Percentiles rank a stretch among this genome's conserved stretches.
These are phyloP conservation scores for Hymenoscyphus fructigenus DNA, from an alignment of 2,329 filamentous ascomycete species.

Conservation along the genomic window DNA sequence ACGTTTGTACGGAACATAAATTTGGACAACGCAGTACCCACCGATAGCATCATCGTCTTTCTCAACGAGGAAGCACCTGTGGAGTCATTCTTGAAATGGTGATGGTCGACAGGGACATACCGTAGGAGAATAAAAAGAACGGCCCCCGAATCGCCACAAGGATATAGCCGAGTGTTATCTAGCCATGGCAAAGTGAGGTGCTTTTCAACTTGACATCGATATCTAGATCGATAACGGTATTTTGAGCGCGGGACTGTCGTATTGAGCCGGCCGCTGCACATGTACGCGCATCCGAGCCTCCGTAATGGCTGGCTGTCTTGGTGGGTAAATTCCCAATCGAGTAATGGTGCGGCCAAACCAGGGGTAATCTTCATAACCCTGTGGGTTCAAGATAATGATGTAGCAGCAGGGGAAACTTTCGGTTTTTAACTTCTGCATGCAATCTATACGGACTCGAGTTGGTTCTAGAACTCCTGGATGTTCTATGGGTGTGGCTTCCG, in stretches of 20 bases:
- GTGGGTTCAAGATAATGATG: slow-evolving; percentile 1
- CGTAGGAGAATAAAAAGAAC: too few relatives aligned
- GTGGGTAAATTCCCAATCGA: not conserved
- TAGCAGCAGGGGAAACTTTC: not conserved
- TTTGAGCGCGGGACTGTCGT: not conserved
- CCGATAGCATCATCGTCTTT: too few relatives aligned
- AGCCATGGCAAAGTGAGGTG: slow-evolving; percentile 1
- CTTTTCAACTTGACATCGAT: not conserved
- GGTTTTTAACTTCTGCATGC: not conserved
- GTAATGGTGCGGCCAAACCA: not conserved
- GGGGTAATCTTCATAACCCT: not conserved
- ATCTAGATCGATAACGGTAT: not conserved
- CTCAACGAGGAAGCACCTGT: too few relatives aligned
- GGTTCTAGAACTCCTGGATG: not conserved
- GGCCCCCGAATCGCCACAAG: not conserved
- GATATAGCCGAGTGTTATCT: not conserved
- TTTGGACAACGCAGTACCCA: too few relatives aligned
- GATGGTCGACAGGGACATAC: too few relatives aligned
- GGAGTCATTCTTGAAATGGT: too few relatives aligned
- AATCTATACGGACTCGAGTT: not conserved
- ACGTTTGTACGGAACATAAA: too few relatives aligned
- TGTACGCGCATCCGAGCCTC: not conserved
- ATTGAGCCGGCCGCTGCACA: not conserved
- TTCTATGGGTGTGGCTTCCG: not conserved
- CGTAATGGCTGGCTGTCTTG: not conserved